Conservation (phyloP, 2,329 filamentous ascomycete genomes). For the Botrytis sinoallii region DNA sequence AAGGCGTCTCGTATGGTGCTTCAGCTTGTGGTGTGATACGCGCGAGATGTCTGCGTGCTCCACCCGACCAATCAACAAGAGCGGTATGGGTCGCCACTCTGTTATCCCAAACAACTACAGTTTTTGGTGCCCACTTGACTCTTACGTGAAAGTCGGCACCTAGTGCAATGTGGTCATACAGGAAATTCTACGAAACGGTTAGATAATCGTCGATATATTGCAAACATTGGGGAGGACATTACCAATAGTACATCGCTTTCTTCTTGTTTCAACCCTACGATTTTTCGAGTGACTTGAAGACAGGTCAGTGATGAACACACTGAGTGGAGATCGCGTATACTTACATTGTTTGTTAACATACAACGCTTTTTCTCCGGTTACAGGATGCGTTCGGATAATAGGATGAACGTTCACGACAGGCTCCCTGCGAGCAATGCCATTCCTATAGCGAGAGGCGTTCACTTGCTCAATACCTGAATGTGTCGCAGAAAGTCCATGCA, state of each 20-base stretch:
- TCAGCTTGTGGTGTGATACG: slow-evolving; percentile 83
- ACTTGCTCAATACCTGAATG: slow-evolving; percentile 84
- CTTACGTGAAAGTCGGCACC: slow-evolving; percentile 71
- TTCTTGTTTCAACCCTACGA: slow-evolving; percentile 82
- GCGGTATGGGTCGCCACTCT: slow-evolving; percentile 76
- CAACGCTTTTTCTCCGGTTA: slow-evolving; percentile 78
- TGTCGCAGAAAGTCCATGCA: slow-evolving; percentile 76
- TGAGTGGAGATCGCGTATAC: slow-evolving; percentile 31
- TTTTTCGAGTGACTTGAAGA: slow-evolving; percentile 68
- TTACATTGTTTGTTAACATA: slow-evolving; percentile 81
- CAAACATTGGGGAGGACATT: slow-evolving; percentile 10
- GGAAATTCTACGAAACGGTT: slow-evolving; percentile 69
- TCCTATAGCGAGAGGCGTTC: slow-evolving; percentile 61
- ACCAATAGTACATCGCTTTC: slow-evolving; percentile 71
- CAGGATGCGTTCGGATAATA: slow-evolving; percentile 75
- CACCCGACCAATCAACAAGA: slow-evolving; percentile 76
- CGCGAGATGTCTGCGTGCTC: slow-evolving; percentile 74
- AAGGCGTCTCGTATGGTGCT: slow-evolving; percentile 68
- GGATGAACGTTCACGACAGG: slow-evolving; percentile 74
- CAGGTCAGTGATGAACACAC: slow-evolving; percentile 16
- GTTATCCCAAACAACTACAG: slow-evolving; percentile 86
- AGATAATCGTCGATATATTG: neutral
- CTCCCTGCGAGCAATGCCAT: slow-evolving; percentile 70
- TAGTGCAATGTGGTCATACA: slow-evolving; percentile 71
- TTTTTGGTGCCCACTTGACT: slow-evolving; percentile 75